These are phyloP conservation scores for Phaeosphaeriaceae sp. DNA, from an alignment of 2,329 filamentous ascomycete species.

Conservation along the genomic window DNA sequence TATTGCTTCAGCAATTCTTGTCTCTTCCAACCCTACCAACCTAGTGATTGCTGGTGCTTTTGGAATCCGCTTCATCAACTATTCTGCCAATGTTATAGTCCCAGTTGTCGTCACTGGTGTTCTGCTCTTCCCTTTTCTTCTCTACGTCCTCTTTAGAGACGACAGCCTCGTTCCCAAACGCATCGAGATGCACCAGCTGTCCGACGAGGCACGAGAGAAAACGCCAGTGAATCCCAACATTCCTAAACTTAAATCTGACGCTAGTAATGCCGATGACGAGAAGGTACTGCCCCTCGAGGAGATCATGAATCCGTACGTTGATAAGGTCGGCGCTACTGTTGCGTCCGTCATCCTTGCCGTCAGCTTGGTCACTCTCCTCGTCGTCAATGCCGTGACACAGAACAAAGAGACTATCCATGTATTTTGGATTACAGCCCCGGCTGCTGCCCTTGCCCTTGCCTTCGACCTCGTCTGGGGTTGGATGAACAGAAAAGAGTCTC, in stretches of 20 bases:
- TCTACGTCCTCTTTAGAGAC: slow-evolving; percentile 72
- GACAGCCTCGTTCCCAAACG: slow-evolving; percentile 67
- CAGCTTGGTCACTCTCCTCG: slow-evolving; percentile 70
- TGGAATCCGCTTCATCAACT: slow-evolving; percentile 72
- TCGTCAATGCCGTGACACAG: slow-evolving; percentile 67
- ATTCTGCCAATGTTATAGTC: slow-evolving; percentile 79
- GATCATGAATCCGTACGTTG: slow-evolving; percentile 76
- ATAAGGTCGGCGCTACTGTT: slow-evolving; percentile 69
- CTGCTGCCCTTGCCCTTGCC: slow-evolving; percentile 70
- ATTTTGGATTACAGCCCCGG: slow-evolving; percentile 73
- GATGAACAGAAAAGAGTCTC: slow-evolving; percentile 66
- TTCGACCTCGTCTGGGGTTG: slow-evolving; percentile 72
- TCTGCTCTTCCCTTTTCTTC: slow-evolving; percentile 72
- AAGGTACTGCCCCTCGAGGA: slow-evolving; percentile 70
- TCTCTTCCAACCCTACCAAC: slow-evolving; percentile 80
- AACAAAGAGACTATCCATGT: slow-evolving; percentile 58
- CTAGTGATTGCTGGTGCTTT: slow-evolving; percentile 77
- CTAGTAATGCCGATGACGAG: slow-evolving; percentile 55
- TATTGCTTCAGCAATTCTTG: slow-evolving; percentile 75
- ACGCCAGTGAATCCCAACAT: slow-evolving; percentile 76
- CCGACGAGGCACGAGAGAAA: slow-evolving; percentile 61
- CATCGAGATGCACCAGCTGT: slow-evolving; percentile 72
- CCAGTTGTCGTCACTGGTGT: slow-evolving; percentile 72
- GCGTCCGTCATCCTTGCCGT: slow-evolving; percentile 70
- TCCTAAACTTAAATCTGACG: slow-evolving; percentile 60